Evolutionary conservation across 2,329 filamentous ascomycete genomes (phyloP).

Genomic region (Botrytis medusae): DNA sequence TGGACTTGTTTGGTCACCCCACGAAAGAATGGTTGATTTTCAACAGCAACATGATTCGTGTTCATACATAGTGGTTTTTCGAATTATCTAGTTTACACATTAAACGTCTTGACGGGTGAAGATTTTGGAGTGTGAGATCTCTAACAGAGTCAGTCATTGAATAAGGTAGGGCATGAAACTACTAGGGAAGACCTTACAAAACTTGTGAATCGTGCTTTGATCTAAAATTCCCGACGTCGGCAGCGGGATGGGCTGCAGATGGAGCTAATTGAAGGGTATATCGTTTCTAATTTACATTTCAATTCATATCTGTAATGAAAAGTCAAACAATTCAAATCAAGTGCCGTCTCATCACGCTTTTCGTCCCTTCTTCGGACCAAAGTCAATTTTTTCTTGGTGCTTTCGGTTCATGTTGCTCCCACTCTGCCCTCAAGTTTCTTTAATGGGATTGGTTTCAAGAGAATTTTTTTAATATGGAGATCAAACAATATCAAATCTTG

Average conservation of each 20-base stretch:
- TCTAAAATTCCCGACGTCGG: slow-evolving; percentile 9
- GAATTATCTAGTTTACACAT: neutral
- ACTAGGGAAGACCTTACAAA: neutral
- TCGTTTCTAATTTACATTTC: neutral
- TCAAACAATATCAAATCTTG: neutral
- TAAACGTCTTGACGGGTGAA: neutral
- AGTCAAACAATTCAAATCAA: neutral
- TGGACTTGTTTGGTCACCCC: neutral
- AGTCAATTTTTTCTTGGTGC: neutral
- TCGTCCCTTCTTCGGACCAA: neutral
- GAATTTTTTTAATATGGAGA: neutral
- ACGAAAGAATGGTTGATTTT: neutral
- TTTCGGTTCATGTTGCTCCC: neutral
- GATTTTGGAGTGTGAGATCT: neutral
- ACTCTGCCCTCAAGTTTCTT: too few relatives aligned
- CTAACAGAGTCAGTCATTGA: slow-evolving; percentile 1
- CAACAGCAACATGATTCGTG: neutral
- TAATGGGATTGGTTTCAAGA: neutral
- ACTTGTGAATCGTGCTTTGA: neutral
- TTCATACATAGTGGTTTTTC: neutral
- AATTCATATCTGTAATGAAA: neutral
- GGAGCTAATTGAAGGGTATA: slow-evolving; percentile 2
- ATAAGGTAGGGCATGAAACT: neutral
- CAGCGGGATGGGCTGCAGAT: slow-evolving; percentile 15
- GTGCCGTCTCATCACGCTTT: neutral